Evolutionary conservation across 208 protist species (phyloP).

Genomic region (Angomonas ambiguus): DNA sequence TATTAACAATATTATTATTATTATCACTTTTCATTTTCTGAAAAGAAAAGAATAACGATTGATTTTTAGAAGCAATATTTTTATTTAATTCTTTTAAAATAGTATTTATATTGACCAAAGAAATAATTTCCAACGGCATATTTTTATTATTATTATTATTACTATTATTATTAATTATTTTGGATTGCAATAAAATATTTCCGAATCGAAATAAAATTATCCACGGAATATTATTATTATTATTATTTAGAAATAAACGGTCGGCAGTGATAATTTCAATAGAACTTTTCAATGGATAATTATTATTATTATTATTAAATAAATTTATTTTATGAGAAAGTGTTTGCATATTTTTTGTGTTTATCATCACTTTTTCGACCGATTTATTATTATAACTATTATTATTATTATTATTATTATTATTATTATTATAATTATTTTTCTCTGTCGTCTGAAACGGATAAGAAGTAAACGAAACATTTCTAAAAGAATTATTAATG

Average conservation of each 20-base stretch:
- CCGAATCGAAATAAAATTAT: not conserved
- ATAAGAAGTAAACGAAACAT: not conserved
- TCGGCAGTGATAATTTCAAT: too few relatives aligned
- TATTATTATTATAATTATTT: slow-evolving; percentile 4
- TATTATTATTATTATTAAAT: slow-evolving; percentile 2
- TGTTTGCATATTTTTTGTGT: not conserved
- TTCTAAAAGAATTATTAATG: not conserved
- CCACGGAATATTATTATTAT: too few relatives aligned
- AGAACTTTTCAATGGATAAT: too few relatives aligned
- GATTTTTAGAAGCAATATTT: too few relatives aligned
- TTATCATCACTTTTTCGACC: not conserved
- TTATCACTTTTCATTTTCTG: not conserved
- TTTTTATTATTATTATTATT: too few relatives aligned
- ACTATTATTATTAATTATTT: slow-evolving; percentile 4
- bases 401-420: slow-evolving; percentile 1
- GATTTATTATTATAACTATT: not conserved
- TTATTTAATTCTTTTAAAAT: too few relatives aligned
- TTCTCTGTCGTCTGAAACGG: not conserved
- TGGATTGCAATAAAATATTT: not conserved
- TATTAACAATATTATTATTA: not conserved
- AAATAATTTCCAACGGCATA: too few relatives aligned
- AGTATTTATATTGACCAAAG: too few relatives aligned
- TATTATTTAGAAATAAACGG: too few relatives aligned
- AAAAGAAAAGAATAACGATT: not conserved
- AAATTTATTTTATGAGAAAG: not conserved